These are phyloP conservation scores for Rhizopus delemar DNA, from an alignment of 371 early-diverging fungal species.

Conservation along the genomic window DNA sequence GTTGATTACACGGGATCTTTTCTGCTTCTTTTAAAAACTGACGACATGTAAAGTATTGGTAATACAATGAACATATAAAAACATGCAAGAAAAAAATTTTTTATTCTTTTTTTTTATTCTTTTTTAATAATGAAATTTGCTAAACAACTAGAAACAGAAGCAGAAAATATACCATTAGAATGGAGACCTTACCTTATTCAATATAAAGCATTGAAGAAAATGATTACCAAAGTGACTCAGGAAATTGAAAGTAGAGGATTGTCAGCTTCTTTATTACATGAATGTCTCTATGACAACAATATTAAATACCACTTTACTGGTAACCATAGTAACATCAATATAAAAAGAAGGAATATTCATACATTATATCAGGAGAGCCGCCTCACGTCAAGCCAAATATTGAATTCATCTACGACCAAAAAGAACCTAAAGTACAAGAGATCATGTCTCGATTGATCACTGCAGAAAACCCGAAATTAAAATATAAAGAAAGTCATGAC, in stretches of 20 bases:
- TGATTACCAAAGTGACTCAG: constrained; percentile 63
- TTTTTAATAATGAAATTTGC: constrained; percentile 70
- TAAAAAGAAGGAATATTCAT: not conserved
- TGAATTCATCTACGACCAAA: constrained; percentile 39
- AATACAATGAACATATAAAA: no score
- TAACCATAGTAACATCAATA: constrained; percentile 14
- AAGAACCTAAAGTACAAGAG: constrained; percentile 26
- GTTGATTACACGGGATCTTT: no score
- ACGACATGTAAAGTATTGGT: no score
- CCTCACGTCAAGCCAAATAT: constrained; percentile 49
- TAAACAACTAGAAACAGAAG: constrained; percentile 66
- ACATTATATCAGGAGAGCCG: constrained; percentile 30
- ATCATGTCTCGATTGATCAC: constrained; percentile 13
- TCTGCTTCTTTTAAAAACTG: no score
- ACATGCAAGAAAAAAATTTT: not conserved
- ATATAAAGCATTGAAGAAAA: constrained; percentile 68
- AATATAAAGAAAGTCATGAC: constrained; percentile 35
- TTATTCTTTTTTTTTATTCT: not conserved
- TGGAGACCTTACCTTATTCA: constrained; percentile 72
- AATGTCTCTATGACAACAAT: constrained; percentile 40
- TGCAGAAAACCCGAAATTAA: constrained; percentile 25
- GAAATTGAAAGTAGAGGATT: constrained; percentile 67
- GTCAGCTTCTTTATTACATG: constrained; percentile 52
- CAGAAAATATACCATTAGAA: constrained; percentile 66
- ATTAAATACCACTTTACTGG: constrained; percentile 61